phyloP scores from a whole-genome alignment of 345 rosid genomes.

The Aquilaria yunnanensis region DNA sequence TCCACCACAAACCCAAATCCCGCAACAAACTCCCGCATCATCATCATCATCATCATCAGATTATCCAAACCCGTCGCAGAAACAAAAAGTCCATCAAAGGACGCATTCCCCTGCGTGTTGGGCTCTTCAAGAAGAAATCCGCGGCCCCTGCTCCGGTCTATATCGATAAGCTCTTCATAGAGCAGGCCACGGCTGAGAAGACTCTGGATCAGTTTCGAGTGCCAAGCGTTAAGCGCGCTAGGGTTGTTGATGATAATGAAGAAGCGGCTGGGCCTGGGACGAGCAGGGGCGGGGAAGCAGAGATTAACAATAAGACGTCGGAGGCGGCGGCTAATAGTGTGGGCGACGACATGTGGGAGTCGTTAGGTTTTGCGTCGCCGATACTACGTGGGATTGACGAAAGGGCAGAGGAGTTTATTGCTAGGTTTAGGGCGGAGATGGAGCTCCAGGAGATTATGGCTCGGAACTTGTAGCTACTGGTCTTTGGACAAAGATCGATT shows the following conservation, averaged over 20 bases:
- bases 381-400: conserved; percentile 53
- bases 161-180: conserved; percentile 45
- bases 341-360: conserved; percentile 45
- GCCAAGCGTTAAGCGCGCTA: no score
- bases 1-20: conserved; percentile 29
- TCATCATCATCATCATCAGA: not conserved
- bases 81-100: conserved; percentile 1
- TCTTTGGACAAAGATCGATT: not conserved
- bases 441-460: conserved; percentile 39
- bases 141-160: conserved; percentile 29
- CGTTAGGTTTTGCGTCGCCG: conserved; percentile 38
- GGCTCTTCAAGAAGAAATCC: conserved; percentile 29
- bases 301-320: not conserved
- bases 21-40: conserved; percentile 19
- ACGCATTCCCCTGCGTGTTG: not conserved
- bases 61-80: not conserved
- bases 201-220: not conserved
- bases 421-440: conserved; percentile 51
- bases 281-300: conserved; percentile 17
- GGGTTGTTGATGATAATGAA: conserved; percentile 5
- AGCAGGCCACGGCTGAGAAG: conserved; percentile 10
- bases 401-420: conserved; percentile 74
- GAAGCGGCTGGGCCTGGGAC: conserved; percentile 16
- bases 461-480: conserved; percentile 21
- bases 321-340: not conserved